Evolutionary conservation across 306 rosid species (phyloP).

Genomic region (Glycyrrhiza uralensis): DNA sequence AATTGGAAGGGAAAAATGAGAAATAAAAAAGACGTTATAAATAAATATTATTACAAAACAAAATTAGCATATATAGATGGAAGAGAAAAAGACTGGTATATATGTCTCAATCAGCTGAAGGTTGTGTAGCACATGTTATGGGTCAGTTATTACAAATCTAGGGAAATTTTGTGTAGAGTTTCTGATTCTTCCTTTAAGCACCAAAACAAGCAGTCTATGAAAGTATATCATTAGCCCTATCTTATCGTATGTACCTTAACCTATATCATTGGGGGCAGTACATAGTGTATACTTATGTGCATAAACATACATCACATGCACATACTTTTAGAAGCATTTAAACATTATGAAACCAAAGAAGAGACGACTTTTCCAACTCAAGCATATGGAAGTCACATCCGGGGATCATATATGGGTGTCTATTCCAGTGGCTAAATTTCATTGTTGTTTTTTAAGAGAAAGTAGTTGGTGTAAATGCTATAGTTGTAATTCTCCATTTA

Average conservation of each 20-base stretch:
- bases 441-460: constrained; percentile 47
- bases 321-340: constrained; percentile 44
- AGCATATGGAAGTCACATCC: constrained; percentile 52
- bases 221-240: constrained; percentile 41
- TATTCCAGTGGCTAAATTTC: constrained; percentile 45
- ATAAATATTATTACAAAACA: constrained; percentile 18
- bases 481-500: constrained; percentile 38
- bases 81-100: constrained; percentile 36
- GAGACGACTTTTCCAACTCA: constrained; percentile 28
- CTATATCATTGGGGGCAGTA: constrained; percentile 38
- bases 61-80: constrained; percentile 30
- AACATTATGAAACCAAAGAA: constrained; percentile 38
- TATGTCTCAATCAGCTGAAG: constrained; percentile 46
- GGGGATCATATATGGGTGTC: constrained; percentile 50
- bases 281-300: constrained; percentile 21
- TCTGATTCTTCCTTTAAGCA: constrained; percentile 43
- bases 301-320: constrained; percentile 52
- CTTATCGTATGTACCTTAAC: constrained; percentile 37
- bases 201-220: constrained; percentile 58
- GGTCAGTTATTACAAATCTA: constrained; percentile 50
- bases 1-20: neutral
- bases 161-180: constrained; percentile 41
- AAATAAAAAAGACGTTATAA: neutral
- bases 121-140: constrained; percentile 57
- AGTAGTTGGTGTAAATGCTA: constrained; percentile 54